These are phyloP conservation scores for Hibiscus trionum DNA, from an alignment of 345 rosid species.

Conservation along the genomic window DNA sequence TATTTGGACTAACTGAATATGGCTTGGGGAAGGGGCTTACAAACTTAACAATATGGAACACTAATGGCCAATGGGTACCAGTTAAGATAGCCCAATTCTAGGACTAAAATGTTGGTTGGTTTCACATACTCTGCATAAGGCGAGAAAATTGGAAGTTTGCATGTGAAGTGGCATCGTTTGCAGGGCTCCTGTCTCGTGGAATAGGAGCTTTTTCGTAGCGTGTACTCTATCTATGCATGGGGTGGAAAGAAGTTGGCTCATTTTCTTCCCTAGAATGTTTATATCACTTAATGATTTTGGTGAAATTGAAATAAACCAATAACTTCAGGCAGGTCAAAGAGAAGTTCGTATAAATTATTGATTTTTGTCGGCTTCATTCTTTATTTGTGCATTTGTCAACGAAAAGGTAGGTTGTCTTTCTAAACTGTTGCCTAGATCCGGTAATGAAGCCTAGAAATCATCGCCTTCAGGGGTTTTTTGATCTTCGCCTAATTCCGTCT, in stretches of 20 bases:
- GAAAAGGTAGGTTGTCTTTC: background rate
- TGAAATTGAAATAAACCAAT: background rate
- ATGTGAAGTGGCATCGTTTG: slow-evolving; percentile 10
- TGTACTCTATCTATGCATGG: slow-evolving; percentile 8
- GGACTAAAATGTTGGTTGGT: background rate
- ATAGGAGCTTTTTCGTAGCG: slow-evolving; percentile 9
- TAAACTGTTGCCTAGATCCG: background rate
- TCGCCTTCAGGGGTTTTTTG: background rate
- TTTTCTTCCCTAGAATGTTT: background rate
- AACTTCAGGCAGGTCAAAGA: background rate
- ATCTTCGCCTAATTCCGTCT: background rate
- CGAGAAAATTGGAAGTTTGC: slow-evolving; percentile 5
- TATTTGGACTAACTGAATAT: background rate
- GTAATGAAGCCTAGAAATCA: background rate
- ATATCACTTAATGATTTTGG: no score
- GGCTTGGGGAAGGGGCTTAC: background rate
- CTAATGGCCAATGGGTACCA: background rate
- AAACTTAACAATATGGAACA: background rate
- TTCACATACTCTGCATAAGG: background rate
- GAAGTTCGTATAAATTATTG: background rate
- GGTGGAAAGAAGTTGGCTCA: background rate
- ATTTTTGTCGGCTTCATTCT: background rate
- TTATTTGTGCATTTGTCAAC: background rate
- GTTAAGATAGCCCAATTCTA: background rate
- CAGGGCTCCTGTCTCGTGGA: slow-evolving; percentile 12